Evolutionary conservation across 495 filamentous ascomycete genomes (phyloP).

Genomic region (Hypoxylon fuscum): DNA sequence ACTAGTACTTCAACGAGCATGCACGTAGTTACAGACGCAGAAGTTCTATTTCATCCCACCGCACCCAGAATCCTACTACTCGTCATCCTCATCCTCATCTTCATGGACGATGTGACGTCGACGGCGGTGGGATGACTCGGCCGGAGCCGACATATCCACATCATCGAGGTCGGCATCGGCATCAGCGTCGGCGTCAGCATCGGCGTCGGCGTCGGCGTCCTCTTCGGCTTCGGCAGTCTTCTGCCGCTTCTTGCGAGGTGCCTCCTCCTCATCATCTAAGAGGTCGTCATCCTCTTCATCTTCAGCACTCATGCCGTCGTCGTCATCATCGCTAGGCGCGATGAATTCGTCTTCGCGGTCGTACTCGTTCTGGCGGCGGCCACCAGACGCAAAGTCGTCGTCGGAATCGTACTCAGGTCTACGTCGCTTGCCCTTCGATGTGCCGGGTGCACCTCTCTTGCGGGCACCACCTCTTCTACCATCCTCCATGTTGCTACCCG

Average conservation of each 20-base stretch:
- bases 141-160: conserved; percentile 50
- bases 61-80: no score
- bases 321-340: conserved; percentile 77
- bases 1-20: no score
- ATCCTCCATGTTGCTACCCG: conserved; percentile 80
- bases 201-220: conserved; percentile 51
- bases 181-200: conserved; percentile 52
- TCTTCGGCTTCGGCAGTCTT: conserved; percentile 58
- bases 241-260: conserved; percentile 58
- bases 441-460: conserved; percentile 56
- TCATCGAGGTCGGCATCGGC: conserved; percentile 57
- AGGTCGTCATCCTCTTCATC: conserved; percentile 68
- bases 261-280: conserved; percentile 57
- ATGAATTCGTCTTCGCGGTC: conserved; percentile 83
- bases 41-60: no score
- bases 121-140: conserved; percentile 43
- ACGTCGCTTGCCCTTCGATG: conserved; percentile 53
- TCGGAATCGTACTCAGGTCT: conserved; percentile 69
- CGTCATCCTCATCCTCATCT: conserved; percentile 61
- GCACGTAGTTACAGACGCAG: no score
- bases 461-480: conserved; percentile 51
- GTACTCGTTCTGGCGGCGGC: conserved; percentile 80
- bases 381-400: conserved; percentile 68
- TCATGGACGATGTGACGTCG: conserved; percentile 58
- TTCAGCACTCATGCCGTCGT: conserved; percentile 65